These are phyloP conservation scores for Ceratobasidium papillatum DNA, from an alignment of 1,284 basidiomycete species.

Conservation along the genomic window DNA sequence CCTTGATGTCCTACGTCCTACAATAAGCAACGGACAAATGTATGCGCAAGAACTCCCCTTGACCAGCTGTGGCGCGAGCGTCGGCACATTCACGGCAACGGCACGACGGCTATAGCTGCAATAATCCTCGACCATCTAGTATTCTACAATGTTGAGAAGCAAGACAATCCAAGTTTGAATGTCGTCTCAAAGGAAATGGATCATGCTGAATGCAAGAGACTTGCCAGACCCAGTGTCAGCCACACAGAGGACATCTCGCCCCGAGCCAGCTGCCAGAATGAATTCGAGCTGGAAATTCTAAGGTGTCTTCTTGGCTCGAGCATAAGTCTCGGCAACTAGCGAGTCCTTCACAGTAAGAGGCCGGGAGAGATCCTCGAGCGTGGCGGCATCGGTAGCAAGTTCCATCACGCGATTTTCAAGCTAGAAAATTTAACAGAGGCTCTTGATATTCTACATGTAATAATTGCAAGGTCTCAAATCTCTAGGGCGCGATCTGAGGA, in stretches of 20 bases:
- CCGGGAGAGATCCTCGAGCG: not conserved
- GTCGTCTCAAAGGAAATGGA: slow-evolving; percentile 1
- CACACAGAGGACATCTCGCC: not conserved
- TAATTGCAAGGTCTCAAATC: not conserved
- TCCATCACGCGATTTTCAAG: not conserved
- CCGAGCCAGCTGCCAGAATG: not conserved
- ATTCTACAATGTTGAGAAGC: not conserved
- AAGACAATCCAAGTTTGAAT: slow-evolving; percentile 1
- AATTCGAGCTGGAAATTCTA: not conserved
- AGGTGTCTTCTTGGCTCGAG: not conserved
- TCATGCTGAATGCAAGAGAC: not conserved
- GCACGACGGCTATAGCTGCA: not conserved
- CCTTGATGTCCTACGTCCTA: not conserved
- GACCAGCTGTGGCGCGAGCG: no score
- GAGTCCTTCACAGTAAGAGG: not conserved
- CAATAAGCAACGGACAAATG: not conserved
- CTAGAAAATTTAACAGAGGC: no score
- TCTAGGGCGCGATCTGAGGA: not conserved
- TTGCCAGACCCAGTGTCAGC: slow-evolving; percentile 4
- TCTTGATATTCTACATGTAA: not conserved
- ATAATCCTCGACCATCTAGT: not conserved
- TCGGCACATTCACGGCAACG: not conserved
- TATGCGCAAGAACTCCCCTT: not conserved
- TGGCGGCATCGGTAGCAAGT: not conserved
- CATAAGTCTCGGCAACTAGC: not conserved